Percentiles rank a stretch among this genome's conserved stretches.
Conservation (phyloP, 2,329 filamentous ascomycete genomes). For the Ophiocordyceps australis region DNA sequence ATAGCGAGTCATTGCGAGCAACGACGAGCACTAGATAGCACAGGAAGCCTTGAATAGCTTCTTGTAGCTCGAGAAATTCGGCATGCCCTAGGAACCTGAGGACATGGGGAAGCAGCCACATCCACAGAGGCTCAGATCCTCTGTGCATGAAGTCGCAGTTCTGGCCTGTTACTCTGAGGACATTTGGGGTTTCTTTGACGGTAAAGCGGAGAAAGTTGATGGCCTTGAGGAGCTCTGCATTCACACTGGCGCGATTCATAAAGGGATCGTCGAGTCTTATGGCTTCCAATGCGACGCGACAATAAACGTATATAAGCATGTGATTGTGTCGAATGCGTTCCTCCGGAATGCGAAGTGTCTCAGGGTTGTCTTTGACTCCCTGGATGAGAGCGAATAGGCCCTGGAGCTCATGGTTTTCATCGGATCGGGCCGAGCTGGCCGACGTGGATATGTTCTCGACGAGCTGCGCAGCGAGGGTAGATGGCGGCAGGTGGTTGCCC, state of each 20-base stretch:
- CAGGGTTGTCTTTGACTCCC: slow-evolving; percentile 29
- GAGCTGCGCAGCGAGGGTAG: slow-evolving; percentile 74
- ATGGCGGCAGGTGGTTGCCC: slow-evolving; percentile 35
- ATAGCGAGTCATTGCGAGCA: slow-evolving; percentile 24
- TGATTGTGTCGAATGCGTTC: slow-evolving; percentile 63
- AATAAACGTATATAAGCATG: slow-evolving; percentile 70
- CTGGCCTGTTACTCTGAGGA: slow-evolving; percentile 33
- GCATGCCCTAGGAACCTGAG: slow-evolving; percentile 36
- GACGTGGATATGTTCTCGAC: slow-evolving; percentile 61
- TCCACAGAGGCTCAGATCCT: slow-evolving; percentile 43
- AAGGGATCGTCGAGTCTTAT: slow-evolving; percentile 53
- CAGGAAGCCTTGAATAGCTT: slow-evolving; percentile 34
- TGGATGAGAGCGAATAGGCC: slow-evolving; percentile 44
- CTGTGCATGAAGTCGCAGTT: slow-evolving; percentile 26
- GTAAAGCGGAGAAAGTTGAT: slow-evolving; percentile 61
- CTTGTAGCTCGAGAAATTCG: slow-evolving; percentile 25
- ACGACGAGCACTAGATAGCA: slow-evolving; percentile 26
- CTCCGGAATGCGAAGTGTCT: slow-evolving; percentile 38
- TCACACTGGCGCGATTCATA: slow-evolving; percentile 32
- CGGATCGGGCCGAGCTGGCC: slow-evolving; percentile 38
- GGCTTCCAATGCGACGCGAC: slow-evolving; percentile 58
- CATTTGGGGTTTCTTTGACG: slow-evolving; percentile 53
- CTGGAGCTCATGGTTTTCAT: slow-evolving; percentile 57
- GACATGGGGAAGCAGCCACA: slow-evolving; percentile 43
- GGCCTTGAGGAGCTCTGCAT: slow-evolving; percentile 48